phyloP scores from a whole-genome alignment of 352 stramenopile genomes.

The Phytophthora quininea region DNA sequence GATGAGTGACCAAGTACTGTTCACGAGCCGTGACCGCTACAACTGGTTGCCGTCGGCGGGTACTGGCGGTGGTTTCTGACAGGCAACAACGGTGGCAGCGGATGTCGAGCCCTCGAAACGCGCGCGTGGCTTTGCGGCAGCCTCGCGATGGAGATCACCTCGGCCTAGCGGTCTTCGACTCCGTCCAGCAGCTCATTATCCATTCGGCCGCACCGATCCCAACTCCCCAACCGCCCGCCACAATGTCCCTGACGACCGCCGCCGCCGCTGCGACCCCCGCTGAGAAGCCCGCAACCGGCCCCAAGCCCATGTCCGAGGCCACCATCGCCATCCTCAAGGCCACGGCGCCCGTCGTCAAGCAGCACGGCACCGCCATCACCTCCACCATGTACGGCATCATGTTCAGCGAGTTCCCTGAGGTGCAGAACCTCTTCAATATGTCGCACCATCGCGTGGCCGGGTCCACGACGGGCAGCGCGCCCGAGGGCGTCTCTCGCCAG shows the following conservation, averaged over 20 bases:
- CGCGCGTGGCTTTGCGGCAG: constrained; percentile 20
- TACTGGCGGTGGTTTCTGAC: background rate
- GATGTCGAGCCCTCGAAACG: constrained; percentile 10
- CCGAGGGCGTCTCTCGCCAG: constrained; percentile 42
- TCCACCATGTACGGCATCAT: constrained; percentile 74
- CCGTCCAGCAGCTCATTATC: constrained; percentile 9
- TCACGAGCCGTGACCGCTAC: background rate
- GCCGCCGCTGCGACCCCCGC: background rate
- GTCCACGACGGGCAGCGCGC: constrained; percentile 30
- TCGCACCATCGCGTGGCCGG: constrained; percentile 60
- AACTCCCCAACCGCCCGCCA: constrained; percentile 8
- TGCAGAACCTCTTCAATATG: constrained; percentile 78
- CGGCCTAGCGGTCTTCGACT: background rate
- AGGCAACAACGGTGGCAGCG: background rate
- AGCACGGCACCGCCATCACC: constrained; percentile 67
- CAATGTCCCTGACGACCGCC: background rate
- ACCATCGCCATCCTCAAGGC: constrained; percentile 69
- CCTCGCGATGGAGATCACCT: background rate
- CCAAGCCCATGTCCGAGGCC: constrained; percentile 36
- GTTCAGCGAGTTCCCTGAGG: constrained; percentile 66
- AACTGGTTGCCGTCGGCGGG: background rate
- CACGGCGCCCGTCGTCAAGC: constrained; percentile 66
- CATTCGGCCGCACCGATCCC: constrained; percentile 15
- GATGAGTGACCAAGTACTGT: background rate
- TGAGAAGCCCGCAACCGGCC: constrained; percentile 7